Percentiles rank a stretch among this genome's conserved stretches.
Conservation (phyloP, 2,329 filamentous ascomycete species). For the Sporothrix brunneoviolacea region DNA sequence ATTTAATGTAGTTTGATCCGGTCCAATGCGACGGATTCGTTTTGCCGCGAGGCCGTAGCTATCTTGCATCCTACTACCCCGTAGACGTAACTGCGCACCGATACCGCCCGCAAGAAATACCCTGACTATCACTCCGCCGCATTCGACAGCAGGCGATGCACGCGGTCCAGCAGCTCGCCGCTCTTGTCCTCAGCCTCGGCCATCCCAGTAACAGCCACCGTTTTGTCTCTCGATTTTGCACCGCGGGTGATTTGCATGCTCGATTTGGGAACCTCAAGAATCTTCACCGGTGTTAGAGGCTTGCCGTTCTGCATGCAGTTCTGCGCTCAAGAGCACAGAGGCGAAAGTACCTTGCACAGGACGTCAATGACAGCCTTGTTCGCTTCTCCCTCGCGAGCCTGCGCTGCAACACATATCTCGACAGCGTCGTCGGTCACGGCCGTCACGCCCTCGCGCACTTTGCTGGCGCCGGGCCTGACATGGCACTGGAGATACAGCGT, state of each 20-base stretch:
- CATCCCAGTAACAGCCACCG: constrained; percentile 36
- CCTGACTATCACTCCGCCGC: constrained; percentile 1
- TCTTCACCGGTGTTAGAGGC: constrained; percentile 29
- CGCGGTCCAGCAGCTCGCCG: constrained; percentile 9
- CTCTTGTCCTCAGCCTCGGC: constrained; percentile 6
- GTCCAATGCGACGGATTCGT: no score
- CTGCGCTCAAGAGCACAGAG: no score
- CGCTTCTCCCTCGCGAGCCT: constrained; percentile 59
- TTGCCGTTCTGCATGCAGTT: no score
- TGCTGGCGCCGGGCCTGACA: constrained; percentile 60
- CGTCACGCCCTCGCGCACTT: constrained; percentile 53
- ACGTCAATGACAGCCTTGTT: constrained; percentile 60
- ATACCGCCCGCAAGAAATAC: no score
- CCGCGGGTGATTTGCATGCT: constrained; percentile 57
- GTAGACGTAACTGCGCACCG: no score
- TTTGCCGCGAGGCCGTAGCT: no score
- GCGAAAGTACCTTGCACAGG: constrained; percentile 47
- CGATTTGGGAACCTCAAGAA: constrained; percentile 56
- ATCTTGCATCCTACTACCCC: no score
- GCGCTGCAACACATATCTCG: constrained; percentile 60
- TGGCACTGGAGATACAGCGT: constrained; percentile 57
- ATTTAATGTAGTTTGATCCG: no score
- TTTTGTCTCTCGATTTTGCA: constrained; percentile 59
- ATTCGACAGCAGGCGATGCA: constrained; percentile 8
- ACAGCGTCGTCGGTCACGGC: constrained; percentile 50